These are phyloP conservation scores for Inga laurina DNA, from an alignment of 306 rosid species.

Conservation along the genomic window DNA sequence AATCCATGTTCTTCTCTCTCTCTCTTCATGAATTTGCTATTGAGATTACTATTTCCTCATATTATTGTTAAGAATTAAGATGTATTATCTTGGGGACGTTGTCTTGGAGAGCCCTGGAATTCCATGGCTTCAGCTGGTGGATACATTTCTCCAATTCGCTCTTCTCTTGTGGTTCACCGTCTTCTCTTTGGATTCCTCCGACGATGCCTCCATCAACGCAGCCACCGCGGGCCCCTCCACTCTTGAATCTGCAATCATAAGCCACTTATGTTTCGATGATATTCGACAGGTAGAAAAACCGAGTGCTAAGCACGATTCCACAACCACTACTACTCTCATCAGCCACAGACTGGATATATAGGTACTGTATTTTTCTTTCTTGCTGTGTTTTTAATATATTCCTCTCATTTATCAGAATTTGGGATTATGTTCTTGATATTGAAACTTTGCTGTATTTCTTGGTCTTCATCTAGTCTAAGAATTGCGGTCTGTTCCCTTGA, in stretches of 20 bases:
- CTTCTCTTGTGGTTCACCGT: conserved; percentile 54
- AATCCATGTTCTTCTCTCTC: background rate
- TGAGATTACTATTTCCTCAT: background rate
- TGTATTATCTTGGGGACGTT: conserved; percentile 56
- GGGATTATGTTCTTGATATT: background rate
- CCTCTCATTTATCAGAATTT: background rate
- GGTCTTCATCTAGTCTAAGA: background rate
- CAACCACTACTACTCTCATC: conserved; percentile 22
- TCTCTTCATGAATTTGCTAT: background rate
- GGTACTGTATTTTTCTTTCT: conserved; percentile 41
- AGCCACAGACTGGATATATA: conserved; percentile 40
- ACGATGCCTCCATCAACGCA: background rate
- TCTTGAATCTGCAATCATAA: conserved; percentile 40
- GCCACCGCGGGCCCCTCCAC: background rate
- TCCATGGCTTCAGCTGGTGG: conserved; percentile 79
- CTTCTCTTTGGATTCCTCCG: conserved; percentile 45
- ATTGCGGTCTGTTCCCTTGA: background rate
- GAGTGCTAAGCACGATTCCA: conserved; percentile 19
- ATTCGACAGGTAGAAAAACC: conserved; percentile 35
- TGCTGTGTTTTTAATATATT: too few relatives aligned
- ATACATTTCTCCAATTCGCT: conserved; percentile 58
- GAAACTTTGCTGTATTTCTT: background rate
- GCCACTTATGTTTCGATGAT: conserved; percentile 31
- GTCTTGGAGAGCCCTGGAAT: conserved; percentile 43
- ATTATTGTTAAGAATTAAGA: background rate